Percentiles rank a stretch among this genome's conserved stretches.
These are phyloP conservation scores for Chalara sp. DNA, from an alignment of 2,329 filamentous ascomycete genomes.

Conservation along the genomic window DNA sequence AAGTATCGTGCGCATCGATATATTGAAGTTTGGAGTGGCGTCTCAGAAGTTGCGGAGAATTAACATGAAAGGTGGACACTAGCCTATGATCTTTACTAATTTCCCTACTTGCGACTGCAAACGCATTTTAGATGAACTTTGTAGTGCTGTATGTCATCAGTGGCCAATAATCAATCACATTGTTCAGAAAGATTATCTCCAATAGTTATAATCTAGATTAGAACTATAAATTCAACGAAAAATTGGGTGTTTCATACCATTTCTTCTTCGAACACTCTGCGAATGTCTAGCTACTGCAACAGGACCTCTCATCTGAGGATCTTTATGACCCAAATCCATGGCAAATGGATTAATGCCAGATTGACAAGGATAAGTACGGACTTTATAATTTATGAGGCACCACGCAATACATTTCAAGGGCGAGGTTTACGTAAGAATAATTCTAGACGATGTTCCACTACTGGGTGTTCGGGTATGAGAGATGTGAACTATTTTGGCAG, in stretches of 20 bases:
- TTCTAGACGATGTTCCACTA: constrained; percentile 45
- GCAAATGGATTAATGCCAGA: constrained; percentile 87
- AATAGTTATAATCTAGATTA: constrained; percentile 37
- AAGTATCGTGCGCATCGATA: too few relatives aligned
- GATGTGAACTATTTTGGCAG: constrained; percentile 15
- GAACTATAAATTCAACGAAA: constrained; percentile 11
- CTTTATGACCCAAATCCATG: constrained; percentile 78
- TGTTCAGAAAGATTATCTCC: constrained; percentile 40
- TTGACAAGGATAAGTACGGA: constrained; percentile 82
- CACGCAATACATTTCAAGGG: not conserved
- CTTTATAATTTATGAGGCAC: constrained; percentile 6
- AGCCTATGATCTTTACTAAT: constrained; percentile 72
- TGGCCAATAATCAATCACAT: not conserved
- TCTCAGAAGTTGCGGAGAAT: too few relatives aligned
- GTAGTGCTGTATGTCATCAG: constrained; percentile 53
- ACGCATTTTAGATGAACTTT: constrained; percentile 91
- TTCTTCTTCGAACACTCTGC: constrained; percentile 71
- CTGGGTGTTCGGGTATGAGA: constrained; percentile 26
- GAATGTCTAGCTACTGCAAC: constrained; percentile 77
- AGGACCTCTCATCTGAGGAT: constrained; percentile 71
- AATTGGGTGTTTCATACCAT: constrained; percentile 48
- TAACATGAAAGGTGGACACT: constrained; percentile 5
- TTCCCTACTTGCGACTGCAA: constrained; percentile 88
- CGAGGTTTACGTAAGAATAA: constrained; percentile 50
- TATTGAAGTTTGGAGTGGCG: too few relatives aligned